Evolutionary conservation across 164 flowering plant genomes (phyloP), one percentile per base, ranked within the genome.

Genomic region (Saururus chinensis): DNA sequence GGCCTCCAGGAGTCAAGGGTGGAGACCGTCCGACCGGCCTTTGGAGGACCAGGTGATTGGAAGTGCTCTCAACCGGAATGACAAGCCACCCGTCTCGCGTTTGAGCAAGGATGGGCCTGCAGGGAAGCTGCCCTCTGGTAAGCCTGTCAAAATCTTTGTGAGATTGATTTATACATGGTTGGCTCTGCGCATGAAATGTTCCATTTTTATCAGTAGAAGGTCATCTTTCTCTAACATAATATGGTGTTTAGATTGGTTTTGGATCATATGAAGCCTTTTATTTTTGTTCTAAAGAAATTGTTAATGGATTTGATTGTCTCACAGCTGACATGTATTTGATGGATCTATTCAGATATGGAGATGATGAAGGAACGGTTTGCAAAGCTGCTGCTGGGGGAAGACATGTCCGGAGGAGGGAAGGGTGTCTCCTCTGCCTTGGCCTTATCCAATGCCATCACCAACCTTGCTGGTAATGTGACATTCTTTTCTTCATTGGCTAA

Each of bases 391-490:
- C 74, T 92, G 70, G 98, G 98, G 13, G 98, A 92, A 77, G 98
- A 92, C 41, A 92, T 92, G 98, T 89, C 98, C 0, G 98, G 96
- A n/a, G 89, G 95, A 20, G 96, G 95, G 54, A 89, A 87, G 63
- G 98, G 98, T 49, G 95, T 85, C 68, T 84, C 95, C 4, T 92
- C 96, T 8, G 95, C 98, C 56, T 71, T 92, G 76, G 96, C 98
- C 57, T 75, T 92, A 75, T 92, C 98, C 16, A 92, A 92, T 78
- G 89, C 98, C 68, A 80, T 92, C 24, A 92, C 98, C 53, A 87
- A 92, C 65, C 85, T 89, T 41, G 85, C 95, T 56, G 98, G 97
- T 90, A 63, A 14, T 42, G 24, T 9, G 40, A 25, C 26, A 21
- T 6, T 25, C 25, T 0, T 54, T 54, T 22, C 4, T 53, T 53